Evolutionary conservation across 2,329 filamentous ascomycete species (phyloP).

Genomic region (Elsinoe arachidis): DNA sequence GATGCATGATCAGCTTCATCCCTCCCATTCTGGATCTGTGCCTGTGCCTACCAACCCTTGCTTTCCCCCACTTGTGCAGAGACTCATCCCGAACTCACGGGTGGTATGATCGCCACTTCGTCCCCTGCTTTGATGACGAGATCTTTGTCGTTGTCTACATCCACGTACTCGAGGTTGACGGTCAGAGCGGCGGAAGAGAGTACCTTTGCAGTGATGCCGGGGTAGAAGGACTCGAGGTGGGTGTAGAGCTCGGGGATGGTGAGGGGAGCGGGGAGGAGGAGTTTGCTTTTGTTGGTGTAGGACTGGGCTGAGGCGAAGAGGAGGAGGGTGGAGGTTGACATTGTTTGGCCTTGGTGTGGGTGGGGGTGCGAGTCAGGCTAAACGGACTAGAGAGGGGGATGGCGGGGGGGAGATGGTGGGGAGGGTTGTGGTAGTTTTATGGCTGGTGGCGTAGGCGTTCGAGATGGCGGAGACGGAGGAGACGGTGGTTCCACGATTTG

Average conservation of each 20-base stretch:
- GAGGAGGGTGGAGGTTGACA: slow-evolving; percentile 56
- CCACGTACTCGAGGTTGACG: slow-evolving; percentile 73
- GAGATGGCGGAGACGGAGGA: too few species aligned
- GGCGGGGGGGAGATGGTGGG: too few species aligned
- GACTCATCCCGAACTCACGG: slow-evolving; percentile 70
- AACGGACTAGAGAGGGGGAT: too few species aligned
- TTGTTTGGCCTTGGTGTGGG: too few species aligned
- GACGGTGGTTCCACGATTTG: too few species aligned
- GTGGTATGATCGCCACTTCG: slow-evolving; percentile 80
- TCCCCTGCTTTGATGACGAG: slow-evolving; percentile 60
- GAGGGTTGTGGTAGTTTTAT: too few species aligned
- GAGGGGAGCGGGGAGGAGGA: slow-evolving; percentile 59
- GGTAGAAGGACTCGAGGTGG: slow-evolving; percentile 60
- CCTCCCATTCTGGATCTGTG: too few species aligned
- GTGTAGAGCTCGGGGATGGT: slow-evolving; percentile 54
- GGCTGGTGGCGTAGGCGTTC: too few species aligned
- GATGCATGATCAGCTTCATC: too few species aligned
- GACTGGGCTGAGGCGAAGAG: slow-evolving; percentile 73
- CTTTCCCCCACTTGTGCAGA: background rate
- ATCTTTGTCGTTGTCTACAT: slow-evolving; percentile 47
- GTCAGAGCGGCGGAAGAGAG: slow-evolving; percentile 67
- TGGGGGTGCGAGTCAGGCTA: too few species aligned
- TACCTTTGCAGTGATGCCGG: slow-evolving; percentile 59
- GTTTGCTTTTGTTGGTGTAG: slow-evolving; percentile 59
- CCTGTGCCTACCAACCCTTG: too few species aligned